Conservation (phyloP, 768 basidiomycete species). For the Rhizopogon sp. region DNA sequence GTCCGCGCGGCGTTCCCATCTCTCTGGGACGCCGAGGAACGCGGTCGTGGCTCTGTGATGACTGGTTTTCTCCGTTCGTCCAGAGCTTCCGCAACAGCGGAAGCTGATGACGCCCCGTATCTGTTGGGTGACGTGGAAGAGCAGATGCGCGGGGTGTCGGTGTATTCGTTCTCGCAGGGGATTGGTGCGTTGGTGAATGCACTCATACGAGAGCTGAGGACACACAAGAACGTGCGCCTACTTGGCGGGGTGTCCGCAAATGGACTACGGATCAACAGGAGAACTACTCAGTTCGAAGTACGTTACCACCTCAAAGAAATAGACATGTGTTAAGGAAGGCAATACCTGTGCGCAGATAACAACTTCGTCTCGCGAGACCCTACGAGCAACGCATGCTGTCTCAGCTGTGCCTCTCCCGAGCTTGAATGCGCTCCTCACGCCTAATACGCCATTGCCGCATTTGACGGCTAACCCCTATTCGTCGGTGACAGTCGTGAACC, state of each 20-base stretch:
- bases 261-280: constrained; percentile 26
- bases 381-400: constrained; percentile 60
- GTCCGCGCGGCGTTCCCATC: constrained; percentile 73
- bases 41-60: constrained; percentile 66
- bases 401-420: constrained; percentile 70
- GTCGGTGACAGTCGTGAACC: constrained; percentile 83
- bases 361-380: constrained; percentile 25
- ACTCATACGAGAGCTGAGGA: constrained; percentile 43
- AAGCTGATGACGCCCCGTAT: constrained; percentile 27
- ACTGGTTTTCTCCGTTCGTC: constrained; percentile 43
- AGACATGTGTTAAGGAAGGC: not conserved
- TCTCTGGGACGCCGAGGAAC: constrained; percentile 65
- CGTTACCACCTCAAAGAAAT: constrained; percentile 3
- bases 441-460: constrained; percentile 47
- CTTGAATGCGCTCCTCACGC: constrained; percentile 39
- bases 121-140: constrained; percentile 44
- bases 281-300: constrained; percentile 43
- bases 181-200: constrained; percentile 60
- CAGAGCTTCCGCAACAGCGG: constrained; percentile 2
- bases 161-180: constrained; percentile 81
- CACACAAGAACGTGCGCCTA: constrained; percentile 55
- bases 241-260: constrained; percentile 36
- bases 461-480: constrained; percentile 67
- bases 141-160: constrained; percentile 55
- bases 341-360: constrained; percentile 23